A percentile compares a stretch with the other conserved stretches of the same genome.
Evolutionary conservation across 2,329 filamentous ascomycete species (phyloP).

Genomic region (Nothophoma quercina): DNA sequence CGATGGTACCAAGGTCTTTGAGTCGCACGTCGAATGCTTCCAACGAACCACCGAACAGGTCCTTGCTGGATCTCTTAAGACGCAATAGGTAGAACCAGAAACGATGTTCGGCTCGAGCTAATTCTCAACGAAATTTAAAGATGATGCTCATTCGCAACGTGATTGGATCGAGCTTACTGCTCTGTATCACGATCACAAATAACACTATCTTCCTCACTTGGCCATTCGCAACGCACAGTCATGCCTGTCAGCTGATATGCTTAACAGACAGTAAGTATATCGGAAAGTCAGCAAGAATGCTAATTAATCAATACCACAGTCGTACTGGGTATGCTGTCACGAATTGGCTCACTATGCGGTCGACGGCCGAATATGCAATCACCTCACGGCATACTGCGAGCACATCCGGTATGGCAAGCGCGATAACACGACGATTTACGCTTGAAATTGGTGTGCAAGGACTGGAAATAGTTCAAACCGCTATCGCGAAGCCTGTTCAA

Average conservation of each 20-base stretch:
- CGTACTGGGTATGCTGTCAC: constrained; percentile 28
- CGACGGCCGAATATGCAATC: neutral
- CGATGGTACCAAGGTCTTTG: neutral
- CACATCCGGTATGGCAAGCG: constrained; percentile 1
- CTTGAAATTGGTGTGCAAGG: neutral
- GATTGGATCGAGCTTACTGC: constrained; percentile 39
- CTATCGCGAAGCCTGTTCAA: neutral
- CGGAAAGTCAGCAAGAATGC: too few relatives aligned
- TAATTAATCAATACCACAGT: constrained; percentile 18
- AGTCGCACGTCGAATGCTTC: neutral
- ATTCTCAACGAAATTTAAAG: constrained; percentile 21
- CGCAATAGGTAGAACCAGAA: neutral
- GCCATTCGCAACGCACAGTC: constrained; percentile 39
- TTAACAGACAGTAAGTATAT: constrained; percentile 47
- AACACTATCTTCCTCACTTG: constrained; percentile 40
- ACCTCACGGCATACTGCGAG: neutral
- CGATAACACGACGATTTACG: neutral
- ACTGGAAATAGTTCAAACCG: neutral
- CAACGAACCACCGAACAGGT: neutral
- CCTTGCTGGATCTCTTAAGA: neutral
- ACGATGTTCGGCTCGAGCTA: neutral
- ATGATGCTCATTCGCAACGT: constrained; percentile 35
- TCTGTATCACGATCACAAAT: constrained; percentile 47
- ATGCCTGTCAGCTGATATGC: constrained; percentile 49
- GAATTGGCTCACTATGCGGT: constrained; percentile 30